A percentile compares a stretch with the other conserved stretches of the same genome.
Conservation (phyloP, 2,329 filamentous ascomycete species). For the Pseudogymnoascus sp. region DNA sequence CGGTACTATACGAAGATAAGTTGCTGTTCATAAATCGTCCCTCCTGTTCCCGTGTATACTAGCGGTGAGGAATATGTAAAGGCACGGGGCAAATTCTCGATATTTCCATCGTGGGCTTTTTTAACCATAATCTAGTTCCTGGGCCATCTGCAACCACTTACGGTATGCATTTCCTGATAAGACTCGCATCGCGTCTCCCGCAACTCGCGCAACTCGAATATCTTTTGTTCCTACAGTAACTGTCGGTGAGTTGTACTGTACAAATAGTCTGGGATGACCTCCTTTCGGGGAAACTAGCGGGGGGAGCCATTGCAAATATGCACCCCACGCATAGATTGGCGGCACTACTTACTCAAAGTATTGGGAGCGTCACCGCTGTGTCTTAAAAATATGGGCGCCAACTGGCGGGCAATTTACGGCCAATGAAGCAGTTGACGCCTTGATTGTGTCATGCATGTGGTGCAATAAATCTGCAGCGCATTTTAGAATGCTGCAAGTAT, state of each 20-base stretch:
- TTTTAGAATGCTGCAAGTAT: not conserved
- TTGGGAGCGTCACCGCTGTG: not conserved
- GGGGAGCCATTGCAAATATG: not conserved
- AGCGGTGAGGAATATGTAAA: not conserved
- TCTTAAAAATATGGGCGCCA: not conserved
- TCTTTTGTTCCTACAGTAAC: not conserved
- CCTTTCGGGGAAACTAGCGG: constrained; percentile 6
- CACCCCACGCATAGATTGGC: constrained; percentile 6
- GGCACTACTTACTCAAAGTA: not conserved
- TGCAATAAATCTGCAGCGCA: not conserved
- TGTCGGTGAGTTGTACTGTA: constrained; percentile 8
- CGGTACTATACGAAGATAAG: not conserved
- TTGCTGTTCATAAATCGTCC: not conserved
- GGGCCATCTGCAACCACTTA: not conserved
- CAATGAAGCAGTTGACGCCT: not conserved
- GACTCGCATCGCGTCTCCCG: not conserved
- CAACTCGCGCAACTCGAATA: not conserved
- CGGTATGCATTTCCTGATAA: not conserved
- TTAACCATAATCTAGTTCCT: not conserved
- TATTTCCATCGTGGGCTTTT: not conserved
- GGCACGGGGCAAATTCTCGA: not conserved
- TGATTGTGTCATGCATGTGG: not conserved
- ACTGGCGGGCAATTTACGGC: not conserved
- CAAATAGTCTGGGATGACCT: not conserved
- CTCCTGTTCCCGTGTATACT: not conserved